These are phyloP conservation scores for Leccinum sublutescens DNA, from an alignment of 768 basidiomycete species.

Conservation along the genomic window DNA sequence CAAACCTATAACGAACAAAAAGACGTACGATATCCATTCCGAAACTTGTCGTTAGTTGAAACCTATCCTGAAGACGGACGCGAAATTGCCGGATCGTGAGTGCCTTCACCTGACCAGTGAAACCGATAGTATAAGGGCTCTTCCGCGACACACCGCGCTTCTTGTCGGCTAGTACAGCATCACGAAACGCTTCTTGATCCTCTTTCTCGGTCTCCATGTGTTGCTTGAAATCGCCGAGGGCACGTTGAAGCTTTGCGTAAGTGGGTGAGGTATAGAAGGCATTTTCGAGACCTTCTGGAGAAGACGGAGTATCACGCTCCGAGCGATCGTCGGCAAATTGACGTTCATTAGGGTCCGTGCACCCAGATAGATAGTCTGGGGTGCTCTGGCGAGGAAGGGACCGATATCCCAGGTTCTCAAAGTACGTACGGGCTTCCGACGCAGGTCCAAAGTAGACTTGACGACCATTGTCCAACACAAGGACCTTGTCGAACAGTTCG, in stretches of 20 bases:
- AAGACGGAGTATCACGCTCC: constrained; percentile 53
- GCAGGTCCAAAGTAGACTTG: constrained; percentile 81
- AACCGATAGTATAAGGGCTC: constrained; percentile 82
- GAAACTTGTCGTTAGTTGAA: constrained; percentile 74
- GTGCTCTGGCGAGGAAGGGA: constrained; percentile 80
- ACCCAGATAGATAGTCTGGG: constrained; percentile 82
- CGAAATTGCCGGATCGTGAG: constrained; percentile 73
- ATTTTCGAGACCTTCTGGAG: constrained; percentile 64
- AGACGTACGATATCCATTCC: constrained; percentile 54
- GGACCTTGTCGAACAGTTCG: constrained; percentile 81
- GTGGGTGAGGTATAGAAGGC: constrained; percentile 55
- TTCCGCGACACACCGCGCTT: constrained; percentile 72
- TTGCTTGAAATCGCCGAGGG: constrained; percentile 54
- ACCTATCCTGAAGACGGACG: constrained; percentile 69
- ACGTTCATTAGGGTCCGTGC: constrained; percentile 84
- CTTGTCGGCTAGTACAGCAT: constrained; percentile 74
- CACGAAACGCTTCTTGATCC: constrained; percentile 76
- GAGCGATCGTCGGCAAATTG: constrained; percentile 67
- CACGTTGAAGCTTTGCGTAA: constrained; percentile 41
- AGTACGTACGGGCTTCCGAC: constrained; percentile 73
- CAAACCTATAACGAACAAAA: not conserved
- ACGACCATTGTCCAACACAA: constrained; percentile 77
- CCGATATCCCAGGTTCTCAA: constrained; percentile 70
- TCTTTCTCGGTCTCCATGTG: constrained; percentile 56
- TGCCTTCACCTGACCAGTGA: constrained; percentile 68